These are phyloP conservation scores for Boechera retrofracta DNA, from an alignment of 345 rosid genomes.

Conservation along the genomic window DNA sequence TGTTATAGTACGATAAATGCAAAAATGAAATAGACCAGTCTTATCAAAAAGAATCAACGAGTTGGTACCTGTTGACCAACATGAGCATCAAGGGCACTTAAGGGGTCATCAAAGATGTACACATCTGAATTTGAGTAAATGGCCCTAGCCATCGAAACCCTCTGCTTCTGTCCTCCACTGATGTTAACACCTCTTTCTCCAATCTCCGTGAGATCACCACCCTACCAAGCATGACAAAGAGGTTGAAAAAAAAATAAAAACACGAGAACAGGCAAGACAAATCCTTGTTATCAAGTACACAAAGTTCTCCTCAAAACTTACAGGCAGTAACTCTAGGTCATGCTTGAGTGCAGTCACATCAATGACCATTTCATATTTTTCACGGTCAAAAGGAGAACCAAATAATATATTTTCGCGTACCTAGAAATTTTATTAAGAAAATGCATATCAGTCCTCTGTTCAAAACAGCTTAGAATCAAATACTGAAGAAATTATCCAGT, in stretches of 20 bases:
- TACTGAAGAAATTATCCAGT: background rate
- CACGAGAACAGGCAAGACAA: slow-evolving; percentile 24
- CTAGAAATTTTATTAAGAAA: slow-evolving; percentile 47
- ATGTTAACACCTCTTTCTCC: slow-evolving; percentile 92
- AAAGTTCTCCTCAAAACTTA: slow-evolving; percentile 42
- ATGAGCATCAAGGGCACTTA: slow-evolving; percentile 83
- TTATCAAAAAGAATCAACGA: slow-evolving; percentile 9
- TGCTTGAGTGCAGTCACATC: slow-evolving; percentile 67
- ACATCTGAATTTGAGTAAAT: slow-evolving; percentile 71
- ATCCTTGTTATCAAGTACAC: slow-evolving; percentile 16
- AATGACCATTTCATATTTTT: slow-evolving; percentile 59
- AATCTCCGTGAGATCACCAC: slow-evolving; percentile 71
- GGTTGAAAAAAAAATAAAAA: slow-evolving; percentile 29
- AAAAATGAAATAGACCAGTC: slow-evolving; percentile 11
- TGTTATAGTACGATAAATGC: background rate
- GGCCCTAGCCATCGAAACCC: slow-evolving; percentile 84
- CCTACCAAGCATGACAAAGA: slow-evolving; percentile 47
- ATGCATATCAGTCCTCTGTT: slow-evolving; percentile 15
- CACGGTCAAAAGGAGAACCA: slow-evolving; percentile 53
- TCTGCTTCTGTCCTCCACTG: slow-evolving; percentile 93
- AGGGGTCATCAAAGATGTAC: slow-evolving; percentile 78
- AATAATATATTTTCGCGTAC: slow-evolving; percentile 75
- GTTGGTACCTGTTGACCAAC: slow-evolving; percentile 88
- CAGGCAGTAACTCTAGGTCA: slow-evolving; percentile 54
- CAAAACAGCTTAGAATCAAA: slow-evolving; percentile 16